Base-by-base conservation (phyloP, 257 asterid genomes). In the Primulina huaijiensis region DNA sequence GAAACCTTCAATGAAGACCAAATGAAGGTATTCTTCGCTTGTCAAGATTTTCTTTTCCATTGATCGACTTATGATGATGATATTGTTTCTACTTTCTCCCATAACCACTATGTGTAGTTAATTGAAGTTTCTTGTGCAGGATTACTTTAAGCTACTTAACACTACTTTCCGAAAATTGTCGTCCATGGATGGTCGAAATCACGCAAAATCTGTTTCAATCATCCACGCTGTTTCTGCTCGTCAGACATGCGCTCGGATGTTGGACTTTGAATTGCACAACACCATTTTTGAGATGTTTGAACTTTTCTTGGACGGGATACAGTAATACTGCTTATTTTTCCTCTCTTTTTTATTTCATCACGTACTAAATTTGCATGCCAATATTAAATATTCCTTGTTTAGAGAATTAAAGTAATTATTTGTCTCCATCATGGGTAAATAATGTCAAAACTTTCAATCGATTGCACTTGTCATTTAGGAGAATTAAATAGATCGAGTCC, bases 231-330 rank as follows among this genome's bases (percentile, higher is more conserved):
- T 71, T 6, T 59, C 76, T 21, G 4, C 2, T 34, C 29, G 53
- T 37, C 59, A 60, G 35, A 70, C 73, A 5, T 76, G 76, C n/a
- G 31, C 71, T 50, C 21, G 65, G 57, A 76, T 76, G 80, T 40
- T 76, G 70, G 80, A 76, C 69, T 60, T 70, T 14, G 35, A 25
- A 70, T 9, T 76, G 76, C 7, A 65, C 31, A 53, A 21, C 40
- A 10, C 50, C 14, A 9, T 76, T 27, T 33, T 8, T 60, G 72
- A 59, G 17, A 75, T 75, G 72, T 75, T 75, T 60, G 65, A 34
- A 27, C 40, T 40, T 56, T 65, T 75, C 58, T 46, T 76, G 8
- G 17, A 46, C 59, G 73, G 63, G 19, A 71, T 76, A 21, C 50
- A 65, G 80, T 71, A 64, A 40, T 4, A 33, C 20, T 31, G 37